Base-by-base conservation (phyloP, 1,139 yeast genomes). In the Candida tetrigidarum region DNA sequence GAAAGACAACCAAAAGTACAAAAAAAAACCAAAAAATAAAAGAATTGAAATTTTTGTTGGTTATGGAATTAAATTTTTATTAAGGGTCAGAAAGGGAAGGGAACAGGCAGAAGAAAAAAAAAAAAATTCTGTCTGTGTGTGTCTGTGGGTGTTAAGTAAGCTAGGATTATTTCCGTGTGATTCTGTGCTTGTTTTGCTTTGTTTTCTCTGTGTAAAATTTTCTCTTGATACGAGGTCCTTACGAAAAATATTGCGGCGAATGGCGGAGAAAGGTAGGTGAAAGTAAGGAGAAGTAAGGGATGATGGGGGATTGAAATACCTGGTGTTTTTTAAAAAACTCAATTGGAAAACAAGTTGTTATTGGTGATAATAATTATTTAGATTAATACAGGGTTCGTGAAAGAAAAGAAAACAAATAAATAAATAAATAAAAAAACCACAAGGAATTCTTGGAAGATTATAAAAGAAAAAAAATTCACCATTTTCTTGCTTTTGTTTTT, bases 171-270 rank as follows among this genome's bases (percentile, higher is more conserved):
- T 5, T 29, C 20, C 8, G n/a, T 29, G 33, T 8, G 33, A 6
- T 6, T 15, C 4, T 9, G 11, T 29, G 33, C 10, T 27, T 28
- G 12, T 12, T 14, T 3, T 29, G 19, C 11, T 29, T 14, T 7
- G 2, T 5, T 15, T 4, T 29, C 18, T 29, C 19, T 29, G 33
- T 19, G 25, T 32, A 32, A 32, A 32, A 32, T 32, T 19, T 32
- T 32, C 26, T 32, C 18, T 32, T 32, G 36, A 32, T 32, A 32
- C 36, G 36, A 25, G 25, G 36, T 32, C 36, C 25, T 32, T 18
- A 32, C 36, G 25, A 32, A 25, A 12, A 20, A 12, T 4, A 32
- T 25, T 32, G 19, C 36, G 36, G 36, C 26, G 18, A 32, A 9
- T 28, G 11, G 12, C 9, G 26, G 26, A 10, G 14, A 12, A 15